Base-by-base conservation (phyloP, 2,329 filamentous ascomycete species). In the Xylaria sp. region DNA sequence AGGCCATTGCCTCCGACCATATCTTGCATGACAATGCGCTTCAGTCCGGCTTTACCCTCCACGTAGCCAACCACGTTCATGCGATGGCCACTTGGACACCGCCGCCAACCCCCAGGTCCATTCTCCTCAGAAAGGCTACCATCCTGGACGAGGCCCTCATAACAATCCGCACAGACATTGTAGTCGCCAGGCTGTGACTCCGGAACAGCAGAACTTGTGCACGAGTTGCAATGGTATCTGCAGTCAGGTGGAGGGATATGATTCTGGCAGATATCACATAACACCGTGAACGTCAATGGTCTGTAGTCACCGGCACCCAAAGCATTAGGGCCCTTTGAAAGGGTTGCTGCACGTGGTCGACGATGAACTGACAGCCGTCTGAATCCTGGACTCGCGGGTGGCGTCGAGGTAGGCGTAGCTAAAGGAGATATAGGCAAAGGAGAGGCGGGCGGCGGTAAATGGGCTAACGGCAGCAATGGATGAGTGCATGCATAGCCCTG, bases 11-110 rank as follows among this genome's bases (percentile, higher is more conserved):
- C 93, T 11, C 93, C 93, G 0, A 96, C 90, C 0, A 92, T 74
- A 52, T 93, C 90, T 35, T 83, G 78, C 5, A 89, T 79, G 1
- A 93, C 80, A 18, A 87, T 78, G 35, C 91, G 83, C 62, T 83
- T 80, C 67, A 89, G 86, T 0, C 88, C 88, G 23, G 84, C 83
- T 16, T 83, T 80, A 37, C 81, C 80, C 57, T 91, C 86, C 60
- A 88, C 81, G 69, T 93, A 96, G 0, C 85, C 87, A 9, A 95
- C 79, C 9, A 95, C 78, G 0, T 87, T 84, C 91, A 96, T 96
- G 37, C 92, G 84, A 70, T 97, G 93, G 4, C 89, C 89, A 48
- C 82, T 80, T 0, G 87, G 80, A 71, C 93, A 97, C 53, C 92
- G 82, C 9, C 92, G 82, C 93, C 93, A 97, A 2, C 92, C 92